Evolutionary conservation across 1,139 yeast species (phyloP).

Genomic region (Hansenula anomala): DNA sequence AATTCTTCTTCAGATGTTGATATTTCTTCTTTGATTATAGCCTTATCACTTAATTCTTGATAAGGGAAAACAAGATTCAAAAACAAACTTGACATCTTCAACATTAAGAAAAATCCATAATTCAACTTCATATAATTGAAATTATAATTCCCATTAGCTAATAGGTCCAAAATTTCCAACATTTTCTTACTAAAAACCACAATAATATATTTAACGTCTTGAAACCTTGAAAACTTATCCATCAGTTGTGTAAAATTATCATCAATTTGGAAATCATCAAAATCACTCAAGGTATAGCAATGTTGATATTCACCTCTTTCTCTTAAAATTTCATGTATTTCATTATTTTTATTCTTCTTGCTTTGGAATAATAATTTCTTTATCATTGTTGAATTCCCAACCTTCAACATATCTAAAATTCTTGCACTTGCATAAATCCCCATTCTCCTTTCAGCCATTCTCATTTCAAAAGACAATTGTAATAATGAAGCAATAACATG

Average conservation of each 20-base stretch:
- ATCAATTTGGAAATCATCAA: slow-evolving; percentile 10
- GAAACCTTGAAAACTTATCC: slow-evolving; percentile 6
- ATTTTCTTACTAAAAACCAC: slow-evolving; percentile 6
- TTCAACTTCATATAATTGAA: neutral
- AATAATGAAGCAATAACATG: slow-evolving; percentile 7
- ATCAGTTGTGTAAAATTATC: slow-evolving; percentile 4
- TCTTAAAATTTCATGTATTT: slow-evolving; percentile 2
- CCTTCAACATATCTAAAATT: slow-evolving; percentile 5
- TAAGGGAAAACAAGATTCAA: neutral
- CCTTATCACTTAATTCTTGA: too few relatives aligned
- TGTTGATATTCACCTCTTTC: slow-evolving; percentile 4
- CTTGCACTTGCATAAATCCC: slow-evolving; percentile 8
- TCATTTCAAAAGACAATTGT: slow-evolving; percentile 11
- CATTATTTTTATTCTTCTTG: slow-evolving; percentile 2
- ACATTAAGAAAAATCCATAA: neutral
- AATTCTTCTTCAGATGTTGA: neutral
- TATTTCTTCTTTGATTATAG: too few relatives aligned
- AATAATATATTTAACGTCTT: slow-evolving; percentile 8
- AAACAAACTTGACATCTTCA: neutral
- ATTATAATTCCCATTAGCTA: neutral
- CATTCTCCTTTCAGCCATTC: slow-evolving; percentile 13
- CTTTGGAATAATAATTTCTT: slow-evolving; percentile 8
- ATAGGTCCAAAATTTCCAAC: slow-evolving; percentile 5
- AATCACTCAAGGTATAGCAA: slow-evolving; percentile 4
- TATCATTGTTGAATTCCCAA: slow-evolving; percentile 9